Conservation (phyloP, 2,329 filamentous ascomycete species). For the Verticillium longisporum region DNA sequence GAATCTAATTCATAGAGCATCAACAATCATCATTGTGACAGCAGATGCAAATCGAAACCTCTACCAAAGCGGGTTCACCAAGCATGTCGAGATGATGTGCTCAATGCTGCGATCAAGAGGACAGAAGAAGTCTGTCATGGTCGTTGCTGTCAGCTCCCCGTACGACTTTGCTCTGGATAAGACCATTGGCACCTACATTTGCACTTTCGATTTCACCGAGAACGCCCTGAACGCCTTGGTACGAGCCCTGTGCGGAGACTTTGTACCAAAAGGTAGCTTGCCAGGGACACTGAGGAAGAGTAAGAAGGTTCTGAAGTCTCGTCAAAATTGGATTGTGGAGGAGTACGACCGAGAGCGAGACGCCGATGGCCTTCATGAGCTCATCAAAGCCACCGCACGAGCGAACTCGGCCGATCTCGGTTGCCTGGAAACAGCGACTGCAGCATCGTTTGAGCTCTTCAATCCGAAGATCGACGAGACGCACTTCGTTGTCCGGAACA, state of each 20-base stretch:
- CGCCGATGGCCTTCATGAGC: slow-evolving; percentile 61
- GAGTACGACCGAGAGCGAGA: slow-evolving; percentile 78
- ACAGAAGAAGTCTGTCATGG: slow-evolving; percentile 82
- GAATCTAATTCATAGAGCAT: slow-evolving; percentile 81
- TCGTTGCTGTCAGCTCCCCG: slow-evolving; percentile 88
- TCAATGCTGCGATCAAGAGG: slow-evolving; percentile 70
- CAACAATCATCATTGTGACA: slow-evolving; percentile 82
- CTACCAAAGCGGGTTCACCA: slow-evolving; percentile 91
- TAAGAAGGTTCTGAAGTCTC: slow-evolving; percentile 80
- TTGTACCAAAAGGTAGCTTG: slow-evolving; percentile 50
- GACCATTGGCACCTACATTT: slow-evolving; percentile 84
- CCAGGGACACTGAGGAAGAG: slow-evolving; percentile 77
- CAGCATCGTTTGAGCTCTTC: slow-evolving; percentile 69
- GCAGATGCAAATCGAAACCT: slow-evolving; percentile 91
- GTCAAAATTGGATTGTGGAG: slow-evolving; percentile 92
- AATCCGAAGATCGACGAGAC: slow-evolving; percentile 67
- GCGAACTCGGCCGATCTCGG: slow-evolving; percentile 59
- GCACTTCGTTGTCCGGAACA: slow-evolving; percentile 91
- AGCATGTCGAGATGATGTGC: slow-evolving; percentile 94
- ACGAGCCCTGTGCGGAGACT: slow-evolving; percentile 75
- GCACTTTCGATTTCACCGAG: slow-evolving; percentile 94
- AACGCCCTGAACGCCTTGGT: slow-evolving; percentile 81
- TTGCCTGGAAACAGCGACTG: slow-evolving; percentile 63
- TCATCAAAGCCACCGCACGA: slow-evolving; percentile 65
- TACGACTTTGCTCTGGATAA: slow-evolving; percentile 96